Evolutionary conservation across 2,329 filamentous ascomycete genomes (phyloP).

Genomic region (Leptographium procerum): DNA sequence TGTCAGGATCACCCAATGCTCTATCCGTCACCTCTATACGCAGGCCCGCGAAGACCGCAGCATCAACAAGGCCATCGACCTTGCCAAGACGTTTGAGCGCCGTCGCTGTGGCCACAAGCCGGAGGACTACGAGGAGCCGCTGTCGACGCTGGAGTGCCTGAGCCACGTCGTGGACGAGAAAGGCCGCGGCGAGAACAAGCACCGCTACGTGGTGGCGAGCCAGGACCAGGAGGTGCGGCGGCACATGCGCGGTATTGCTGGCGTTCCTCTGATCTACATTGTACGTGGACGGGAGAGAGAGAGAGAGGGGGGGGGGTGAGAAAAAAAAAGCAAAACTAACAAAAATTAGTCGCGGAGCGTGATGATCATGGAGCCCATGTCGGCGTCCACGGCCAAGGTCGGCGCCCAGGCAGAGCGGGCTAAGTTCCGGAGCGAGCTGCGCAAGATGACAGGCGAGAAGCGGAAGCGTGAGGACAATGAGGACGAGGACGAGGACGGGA

Average conservation of each 20-base stretch:
- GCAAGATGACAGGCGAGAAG: constrained; percentile 33
- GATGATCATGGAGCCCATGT: constrained; percentile 63
- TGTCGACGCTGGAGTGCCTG: constrained; percentile 60
- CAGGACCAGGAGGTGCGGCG: constrained; percentile 56
- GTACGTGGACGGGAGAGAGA: neutral
- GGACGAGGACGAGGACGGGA: neutral
- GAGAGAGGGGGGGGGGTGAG: neutral
- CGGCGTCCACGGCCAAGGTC: constrained; percentile 49
- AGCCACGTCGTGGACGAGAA: constrained; percentile 65
- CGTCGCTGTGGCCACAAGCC: constrained; percentile 69
- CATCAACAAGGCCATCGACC: constrained; percentile 47
- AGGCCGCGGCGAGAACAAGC: constrained; percentile 57
- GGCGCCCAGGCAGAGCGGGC: constrained; percentile 58
- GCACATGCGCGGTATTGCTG: constrained; percentile 53
- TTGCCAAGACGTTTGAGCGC: constrained; percentile 62
- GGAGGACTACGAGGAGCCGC: constrained; percentile 57
- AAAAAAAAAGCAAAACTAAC: neutral
- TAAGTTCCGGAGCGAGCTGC: constrained; percentile 64
- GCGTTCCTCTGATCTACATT: constrained; percentile 69
- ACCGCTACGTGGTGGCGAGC: constrained; percentile 67
- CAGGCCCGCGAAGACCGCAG: constrained; percentile 2
- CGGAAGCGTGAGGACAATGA: constrained; percentile 31
- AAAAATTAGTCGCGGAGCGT: constrained; percentile 37
- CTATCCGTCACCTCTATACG: constrained; percentile 15
- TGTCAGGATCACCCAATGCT: constrained; percentile 13